Base-by-base conservation (phyloP, 164 flowering plant species). In the Annona cherimola region DNA sequence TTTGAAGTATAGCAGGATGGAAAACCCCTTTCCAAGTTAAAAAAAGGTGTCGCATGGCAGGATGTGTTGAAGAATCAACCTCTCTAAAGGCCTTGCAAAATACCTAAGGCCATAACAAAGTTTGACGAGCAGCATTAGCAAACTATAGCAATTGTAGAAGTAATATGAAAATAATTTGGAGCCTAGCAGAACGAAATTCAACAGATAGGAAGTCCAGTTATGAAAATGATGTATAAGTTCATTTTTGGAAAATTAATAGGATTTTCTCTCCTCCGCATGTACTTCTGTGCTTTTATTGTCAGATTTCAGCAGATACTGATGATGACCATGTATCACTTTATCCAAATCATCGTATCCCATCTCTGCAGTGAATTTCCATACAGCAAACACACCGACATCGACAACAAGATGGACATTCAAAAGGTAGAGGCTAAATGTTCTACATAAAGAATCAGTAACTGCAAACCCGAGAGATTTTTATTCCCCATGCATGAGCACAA, bases 1-100 rank as follows among this genome's bases (percentile, higher is more conserved):
- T 68, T 82, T 93, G 98, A 76, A 96, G 98, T 67, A 88, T 19
- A 59, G 85, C 86, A 66, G 79, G 82, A 74, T 96, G 96, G 68
- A 96, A 96, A 16, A 96, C 95, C 72, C 91, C 92, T 80, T 85
- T 92, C 99, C 99, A 96, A 26, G 99, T 96, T 71, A 93, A 93
- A 86, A 96, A 96, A 83, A 96, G 97, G 89, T 92, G 99, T 68
- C 91, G 80, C 98, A 96, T 91, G 63, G 91, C 85, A 69, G 83
- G 35, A 83, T 89, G 95, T 40, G 83, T 77, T 62, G 95, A 79
- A 69, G 96, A 75, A 45, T 92, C 97, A 62, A 90, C 99, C 78
- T 88, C 92, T 68, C 83, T 84, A 67, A 91, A 96, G 70, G 97
- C 96, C 86, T 89, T 93, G 87, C 93, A 88, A 75, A 91, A 96